phyloP scores from a whole-genome alignment of 1,284 basidiomycete genomes.

The Grifola frondosa region DNA sequence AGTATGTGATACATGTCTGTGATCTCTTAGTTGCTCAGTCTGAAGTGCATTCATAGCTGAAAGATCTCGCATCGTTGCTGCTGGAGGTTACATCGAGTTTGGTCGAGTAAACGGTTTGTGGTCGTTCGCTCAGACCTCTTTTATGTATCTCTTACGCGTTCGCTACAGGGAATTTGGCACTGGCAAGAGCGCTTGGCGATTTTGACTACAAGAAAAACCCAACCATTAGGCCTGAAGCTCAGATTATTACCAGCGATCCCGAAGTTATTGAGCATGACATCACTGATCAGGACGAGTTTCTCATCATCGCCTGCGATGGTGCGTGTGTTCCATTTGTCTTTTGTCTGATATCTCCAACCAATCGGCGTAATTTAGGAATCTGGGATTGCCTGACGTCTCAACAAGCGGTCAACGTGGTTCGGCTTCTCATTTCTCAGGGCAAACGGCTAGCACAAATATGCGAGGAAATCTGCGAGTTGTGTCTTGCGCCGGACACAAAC shows the following conservation, averaged over 20 bases:
- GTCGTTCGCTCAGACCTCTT: conserved; percentile 1
- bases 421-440: conserved; percentile 81
- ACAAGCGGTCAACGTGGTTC: conserved; percentile 89
- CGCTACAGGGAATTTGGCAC: conserved; percentile 84
- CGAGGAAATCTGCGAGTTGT: conserved; percentile 91
- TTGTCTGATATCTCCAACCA: conserved; percentile 8
- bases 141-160: conserved; percentile 7
- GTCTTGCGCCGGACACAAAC: conserved; percentile 91
- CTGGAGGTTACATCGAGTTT: conserved; percentile 98
- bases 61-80: conserved; percentile 82
- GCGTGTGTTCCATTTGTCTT: conserved; percentile 25
- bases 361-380: conserved; percentile 89
- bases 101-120: conserved; percentile 92
- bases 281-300: conserved; percentile 91
- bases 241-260: conserved; percentile 95
- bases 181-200: conserved; percentile 95
- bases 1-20: conserved; percentile 45
- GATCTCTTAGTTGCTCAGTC: conserved; percentile 2
- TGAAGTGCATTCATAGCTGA: conserved; percentile 55
- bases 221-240: conserved; percentile 79
- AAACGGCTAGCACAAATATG: conserved; percentile 81
- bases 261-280: conserved; percentile 85
- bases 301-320: conserved; percentile 97
- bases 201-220: conserved; percentile 99
- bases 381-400: conserved; percentile 98